Evolutionary conservation across 805 yeast species (phyloP), one percentile per base, ranked within the genome.

Genomic region (Candida odintsovae): DNA sequence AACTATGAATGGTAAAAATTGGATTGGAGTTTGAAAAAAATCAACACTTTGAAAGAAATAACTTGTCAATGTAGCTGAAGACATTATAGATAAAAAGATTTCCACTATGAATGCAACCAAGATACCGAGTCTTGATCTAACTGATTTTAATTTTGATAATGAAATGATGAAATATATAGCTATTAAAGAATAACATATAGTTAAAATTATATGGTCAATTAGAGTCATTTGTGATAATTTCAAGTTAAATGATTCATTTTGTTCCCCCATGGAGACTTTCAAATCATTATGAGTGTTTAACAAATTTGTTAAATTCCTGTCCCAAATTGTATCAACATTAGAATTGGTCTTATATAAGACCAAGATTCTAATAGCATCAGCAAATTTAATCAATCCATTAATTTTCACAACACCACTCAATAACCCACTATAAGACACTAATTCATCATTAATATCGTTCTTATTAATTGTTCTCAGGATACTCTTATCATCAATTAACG

Each of bases 91-190:
- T 16, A 77, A 51, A 1, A 50, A 21, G 25, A 66, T 50, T 53
- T 78, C 72, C 4, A 71, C 75, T 1, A 60, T 18, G 43, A 69
- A 72, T 3, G 80, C 80, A 2, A 69, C 28, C 7, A 73, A 50
- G 6, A 78, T 58, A 0, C 83, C 82, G 1, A 61, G 35, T 53
- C 70, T 68, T 6, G 82, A 77, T 42, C 70, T 71, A 10, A 76
- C 72, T 13, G 71, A 58, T 25, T 68, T 65, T 22, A 74, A 51
- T 45, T 71, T 73, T 13, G 66, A 52, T n/a, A 75, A 50, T 6
- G 76, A 66, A 4, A 75, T 49, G 6, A 65, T 19, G 35, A 69
- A 58, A 50, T 69, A 72, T 0, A 64, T 23, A 1, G 62, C 43
- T 2, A 69, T 53, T 3, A 68, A 53, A 10, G 53, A 50, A 56